Evolutionary conservation across 2,329 filamentous ascomycete species (phyloP), one percentile per base, ranked within the genome.

Genomic region (Septoria linicola): DNA sequence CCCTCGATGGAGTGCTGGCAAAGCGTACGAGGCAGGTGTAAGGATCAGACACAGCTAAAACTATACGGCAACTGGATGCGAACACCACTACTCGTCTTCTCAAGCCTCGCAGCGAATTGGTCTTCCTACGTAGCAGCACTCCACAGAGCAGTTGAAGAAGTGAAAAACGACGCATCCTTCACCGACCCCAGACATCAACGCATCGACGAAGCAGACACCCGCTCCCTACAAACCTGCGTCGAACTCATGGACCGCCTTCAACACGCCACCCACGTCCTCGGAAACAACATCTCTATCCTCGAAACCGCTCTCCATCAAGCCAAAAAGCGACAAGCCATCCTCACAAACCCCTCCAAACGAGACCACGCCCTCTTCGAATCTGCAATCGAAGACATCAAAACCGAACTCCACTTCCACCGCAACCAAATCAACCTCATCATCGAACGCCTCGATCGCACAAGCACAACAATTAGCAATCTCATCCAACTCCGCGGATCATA

Each of bases 361-460:
- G 41, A 50, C 13, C 30, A 25, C 17, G 8, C 31, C 5, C 13
- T 40, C 5, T 50, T 54, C 45, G 1, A 35, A 5, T 16, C 14
- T 8, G 41, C 39, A 14, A 23, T 41, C 16, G 34, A 45, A 17
- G 40, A 50, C 20, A 25, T 25, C 10, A 40, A 45, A 14, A 32
- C 20, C 17, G 46, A 50, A 20, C 45, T 54, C 10, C 40, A 50
- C 8, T 50, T 54, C 41, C 40, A 44, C 25, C 51, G 35, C 19
- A 45, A 36, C 19, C 51, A 54, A 14, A 37, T 50, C 13, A 25
- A 36, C 10, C 35, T 54, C 4, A 54, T 54, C 39, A 45, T 39
- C n/a, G 19, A 16, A 8, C 30, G 51, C 13, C 51, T 54, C 13
- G 27, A 46, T 6, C 14, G 36, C 8, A 50, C 47, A 2, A 36